A percentile compares a stretch with the other conserved stretches of the same genome.
These are phyloP conservation scores for Aspergillus oerlinghausenensis DNA, from an alignment of 2,329 filamentous ascomycete species.

Conservation along the genomic window DNA sequence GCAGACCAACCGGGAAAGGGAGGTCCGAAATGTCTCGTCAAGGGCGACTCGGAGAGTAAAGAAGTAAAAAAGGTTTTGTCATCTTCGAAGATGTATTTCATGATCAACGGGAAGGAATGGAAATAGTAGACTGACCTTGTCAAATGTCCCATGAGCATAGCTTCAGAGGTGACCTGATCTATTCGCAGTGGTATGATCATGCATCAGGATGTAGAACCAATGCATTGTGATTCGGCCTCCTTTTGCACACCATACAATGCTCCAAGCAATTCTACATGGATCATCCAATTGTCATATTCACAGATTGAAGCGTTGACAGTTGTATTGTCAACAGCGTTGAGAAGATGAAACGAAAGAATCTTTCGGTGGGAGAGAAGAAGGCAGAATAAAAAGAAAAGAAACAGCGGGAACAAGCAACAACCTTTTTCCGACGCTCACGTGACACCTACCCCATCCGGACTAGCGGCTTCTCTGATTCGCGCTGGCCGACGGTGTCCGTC, in stretches of 20 bases:
- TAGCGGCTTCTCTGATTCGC: constrained; percentile 12
- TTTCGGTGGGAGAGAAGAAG: constrained; percentile 4
- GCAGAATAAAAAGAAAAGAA: constrained; percentile 9
- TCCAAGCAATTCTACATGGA: not conserved
- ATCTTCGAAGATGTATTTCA: constrained; percentile 44
- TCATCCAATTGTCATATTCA: not conserved
- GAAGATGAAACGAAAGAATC: constrained; percentile 13
- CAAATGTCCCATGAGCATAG: not conserved
- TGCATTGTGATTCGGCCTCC: not conserved
- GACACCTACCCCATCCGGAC: constrained; percentile 5
- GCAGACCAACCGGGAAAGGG: constrained; percentile 61
- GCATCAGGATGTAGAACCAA: not conserved
- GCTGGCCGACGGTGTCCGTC: constrained; percentile 1
- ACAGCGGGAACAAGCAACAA: constrained; percentile 4
- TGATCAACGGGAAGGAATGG: constrained; percentile 3
- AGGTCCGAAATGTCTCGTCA: constrained; percentile 60
- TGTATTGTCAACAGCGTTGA: not conserved
- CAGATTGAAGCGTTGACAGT: not conserved
- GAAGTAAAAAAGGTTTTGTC: constrained; percentile 58
- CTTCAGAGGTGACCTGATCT: constrained; percentile 11
- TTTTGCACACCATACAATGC: not conserved
- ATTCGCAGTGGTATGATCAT: constrained; percentile 13
- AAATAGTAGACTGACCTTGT: constrained; percentile 21
- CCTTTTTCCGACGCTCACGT: constrained; percentile 12
- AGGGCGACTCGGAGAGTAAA: constrained; percentile 63